Percentiles rank a stretch among this genome's conserved stretches.
Evolutionary conservation across 2,329 filamentous ascomycete species (phyloP).

Genomic region (Ciborinia camelliae): DNA sequence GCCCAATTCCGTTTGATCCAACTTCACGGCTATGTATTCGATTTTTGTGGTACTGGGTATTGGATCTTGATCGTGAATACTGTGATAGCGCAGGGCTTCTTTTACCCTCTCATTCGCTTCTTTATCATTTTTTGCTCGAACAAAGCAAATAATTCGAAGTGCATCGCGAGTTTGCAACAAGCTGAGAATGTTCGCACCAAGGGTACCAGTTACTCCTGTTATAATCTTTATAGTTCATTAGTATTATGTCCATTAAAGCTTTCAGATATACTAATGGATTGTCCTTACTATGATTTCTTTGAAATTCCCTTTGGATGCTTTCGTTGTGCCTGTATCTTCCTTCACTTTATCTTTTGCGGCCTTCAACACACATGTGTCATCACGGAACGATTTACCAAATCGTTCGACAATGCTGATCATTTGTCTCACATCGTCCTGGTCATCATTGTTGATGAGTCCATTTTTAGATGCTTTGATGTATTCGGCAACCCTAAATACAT

Average conservation of each 20-base stretch:
- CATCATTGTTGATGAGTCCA: neutral
- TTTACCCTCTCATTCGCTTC: slow-evolving; percentile 45
- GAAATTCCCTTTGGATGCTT: neutral
- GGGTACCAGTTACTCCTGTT: slow-evolving; percentile 49
- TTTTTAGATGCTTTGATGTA: slow-evolving; percentile 8
- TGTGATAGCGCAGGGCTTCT: slow-evolving; percentile 42
- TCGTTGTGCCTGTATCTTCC: neutral
- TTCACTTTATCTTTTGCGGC: no score
- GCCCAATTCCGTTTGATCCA: slow-evolving; percentile 49
- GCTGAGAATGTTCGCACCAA: slow-evolving; percentile 50
- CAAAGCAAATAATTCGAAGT: slow-evolving; percentile 45
- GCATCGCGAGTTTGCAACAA: slow-evolving; percentile 40
- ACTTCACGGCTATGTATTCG: slow-evolving; percentile 41
- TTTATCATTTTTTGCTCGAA: slow-evolving; percentile 46
- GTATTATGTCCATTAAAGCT: neutral
- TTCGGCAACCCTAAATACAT: slow-evolving; percentile 4
- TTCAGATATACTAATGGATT: neutral
- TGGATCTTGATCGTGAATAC: neutral
- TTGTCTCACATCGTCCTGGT: neutral
- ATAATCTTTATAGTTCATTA: slow-evolving; percentile 37
- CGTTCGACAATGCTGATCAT: neutral
- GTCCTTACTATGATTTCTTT: slow-evolving; percentile 2
- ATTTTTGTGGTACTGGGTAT: slow-evolving; percentile 12
- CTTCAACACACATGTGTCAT: no score
- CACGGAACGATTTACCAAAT: neutral